Base-by-base conservation (phyloP, 2,329 filamentous ascomycete genomes). In the Bipolaris gigantea region DNA sequence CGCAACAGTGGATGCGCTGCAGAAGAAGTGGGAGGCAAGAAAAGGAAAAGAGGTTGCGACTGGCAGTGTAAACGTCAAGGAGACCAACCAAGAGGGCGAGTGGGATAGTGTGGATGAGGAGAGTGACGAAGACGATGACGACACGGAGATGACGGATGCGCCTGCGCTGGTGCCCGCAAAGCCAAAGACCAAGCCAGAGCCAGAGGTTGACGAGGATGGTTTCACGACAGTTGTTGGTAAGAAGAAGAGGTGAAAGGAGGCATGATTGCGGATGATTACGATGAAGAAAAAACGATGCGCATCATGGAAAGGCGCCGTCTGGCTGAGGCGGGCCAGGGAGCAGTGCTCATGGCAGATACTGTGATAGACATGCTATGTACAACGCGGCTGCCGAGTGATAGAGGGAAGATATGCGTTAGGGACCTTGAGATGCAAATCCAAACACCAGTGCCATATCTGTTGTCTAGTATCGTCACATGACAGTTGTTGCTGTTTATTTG, bases 1-100 rank as follows among this genome's bases (percentile, higher is more conserved):
- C 59, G 79, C 78, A n/a, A 82, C 82, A 56, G 83, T 92, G 48
- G 81, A 85, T 60, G 78, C 77, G 57, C 75, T 94, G 77, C 84
- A 85, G 64, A 76, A 78, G 67, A 81, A 82, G 62, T 90, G 85
- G 81, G 74, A 82, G 72, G 85, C 79, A 64, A 83, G 77, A 66
- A 85, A 83, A 60, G 85, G 85, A 48, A 84, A 79, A 68, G 83
- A 66, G 63, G 81, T 72, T 79, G 84, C 50, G 76, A 78, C 63
- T 21, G 67, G 65, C 42, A 67, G 61, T 46, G 67, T 75, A 7
- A 67, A 69, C 43, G 82, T 84, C 53, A 80, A 82, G 55, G 86
- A 89, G 59, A 83, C 81, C 25, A 84, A 85, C 54, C 84, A 83
- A 45, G 69, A 72, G 6, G 68, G 48, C 1, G 70, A 73, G 13